Evolutionary conservation across 495 filamentous ascomycete species (phyloP), one percentile per base, ranked within the genome.

Genomic region (Elaphomyces granulatus): DNA sequence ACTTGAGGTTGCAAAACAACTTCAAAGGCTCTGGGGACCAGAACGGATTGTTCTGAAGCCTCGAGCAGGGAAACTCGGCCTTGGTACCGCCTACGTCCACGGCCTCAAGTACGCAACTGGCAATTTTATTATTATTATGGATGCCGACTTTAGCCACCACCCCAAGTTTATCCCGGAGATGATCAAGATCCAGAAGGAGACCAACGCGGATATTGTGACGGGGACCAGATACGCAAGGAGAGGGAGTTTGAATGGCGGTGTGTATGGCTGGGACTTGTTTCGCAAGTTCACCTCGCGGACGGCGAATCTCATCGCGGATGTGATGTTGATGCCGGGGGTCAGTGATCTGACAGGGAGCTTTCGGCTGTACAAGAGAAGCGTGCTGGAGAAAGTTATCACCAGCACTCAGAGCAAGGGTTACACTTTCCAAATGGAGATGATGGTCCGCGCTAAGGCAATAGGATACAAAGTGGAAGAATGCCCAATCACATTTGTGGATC

Each of bases 351-450:
- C 90, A 39, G 90, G 90, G 18, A 87, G 81, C 52, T 98, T 95
- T 61, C 66, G 90, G 38, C 54, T 98, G 59, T 98, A 98, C 57
- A 95, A 93, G 77, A 83, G 81, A 66, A 63, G 62, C 36, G 83
- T 94, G 44, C 62, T 98, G 50, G 73, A 94, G 61, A 83, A 83
- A 66, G 83, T 95, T 37, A 94, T 73, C 47, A 64, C 66, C 53
- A 81, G 76, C 53, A 94, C 87, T 31, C 78, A 92, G 63, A 88
- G 83, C 50, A 87, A 94, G 59, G 90, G 90, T 12, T 98, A 94
- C 56, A 88, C 83, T 18, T 96, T 96, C 70, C 90, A 98, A 75
- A 96, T 98, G 90, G 90, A 94, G 70, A 78, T 83, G 76, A 83
- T 84, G 78, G 84, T 92, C 3, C 72, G 88, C 37, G 90, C 90